Percentiles rank a stretch among this genome's conserved stretches.
Evolutionary conservation across 2,329 filamentous ascomycete species (phyloP).

Genomic region (Thelonectria rubi): DNA sequence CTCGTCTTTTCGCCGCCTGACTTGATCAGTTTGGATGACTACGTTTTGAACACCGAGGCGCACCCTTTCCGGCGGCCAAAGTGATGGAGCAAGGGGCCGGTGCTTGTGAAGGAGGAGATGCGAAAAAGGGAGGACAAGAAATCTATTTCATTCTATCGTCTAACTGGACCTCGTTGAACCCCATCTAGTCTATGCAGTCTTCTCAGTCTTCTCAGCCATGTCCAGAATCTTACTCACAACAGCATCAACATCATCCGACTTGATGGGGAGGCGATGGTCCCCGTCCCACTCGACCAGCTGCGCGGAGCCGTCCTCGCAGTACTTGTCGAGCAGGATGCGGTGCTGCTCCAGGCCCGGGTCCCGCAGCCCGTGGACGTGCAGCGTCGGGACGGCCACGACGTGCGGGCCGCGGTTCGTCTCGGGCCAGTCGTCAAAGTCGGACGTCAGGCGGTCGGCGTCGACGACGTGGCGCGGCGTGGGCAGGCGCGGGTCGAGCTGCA

Average conservation of each 20-base stretch:
- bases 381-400: slow-evolving; percentile 45
- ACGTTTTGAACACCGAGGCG: slow-evolving; percentile 66
- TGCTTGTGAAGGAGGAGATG: neutral
- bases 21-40: slow-evolving; percentile 72
- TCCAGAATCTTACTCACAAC: slow-evolving; percentile 24
- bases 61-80: slow-evolving; percentile 50
- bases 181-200: no score
- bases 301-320: slow-evolving; percentile 64
- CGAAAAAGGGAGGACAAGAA: neutral
- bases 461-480: slow-evolving; percentile 60
- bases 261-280: slow-evolving; percentile 75
- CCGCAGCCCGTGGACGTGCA: slow-evolving; percentile 57
- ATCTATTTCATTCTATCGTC: neutral
- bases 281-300: slow-evolving; percentile 78
- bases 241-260: slow-evolving; percentile 68
- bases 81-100: no score
- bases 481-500: slow-evolving; percentile 52
- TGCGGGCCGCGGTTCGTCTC: slow-evolving; percentile 56
- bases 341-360: slow-evolving; percentile 69
- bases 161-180: no score
- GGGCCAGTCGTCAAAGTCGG: slow-evolving; percentile 50
- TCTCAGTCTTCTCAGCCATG: neutral
- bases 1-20: slow-evolving; percentile 73
- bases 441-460: slow-evolving; percentile 35
- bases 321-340: slow-evolving; percentile 61